A percentile compares a stretch with the other conserved stretches of the same genome.
Evolutionary conservation across 352 stramenopile species (phyloP).

Genomic region (Phytopythium aichiense): DNA sequence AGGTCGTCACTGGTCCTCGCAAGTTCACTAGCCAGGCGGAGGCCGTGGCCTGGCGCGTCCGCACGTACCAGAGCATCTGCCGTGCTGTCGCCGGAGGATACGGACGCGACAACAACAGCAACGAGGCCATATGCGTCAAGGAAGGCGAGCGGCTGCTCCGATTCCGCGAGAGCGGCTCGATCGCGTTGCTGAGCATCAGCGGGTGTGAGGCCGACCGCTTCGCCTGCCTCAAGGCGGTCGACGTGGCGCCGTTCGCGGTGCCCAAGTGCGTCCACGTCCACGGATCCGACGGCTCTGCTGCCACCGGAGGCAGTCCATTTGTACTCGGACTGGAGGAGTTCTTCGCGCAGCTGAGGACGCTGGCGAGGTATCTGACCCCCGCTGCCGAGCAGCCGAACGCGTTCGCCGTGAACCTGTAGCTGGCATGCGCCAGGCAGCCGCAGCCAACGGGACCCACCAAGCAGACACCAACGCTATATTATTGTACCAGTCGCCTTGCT

Average conservation of each 20-base stretch:
- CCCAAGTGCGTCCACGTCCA: constrained; percentile 43
- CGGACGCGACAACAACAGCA: constrained; percentile 5
- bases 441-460: not conserved
- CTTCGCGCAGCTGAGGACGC: constrained; percentile 53
- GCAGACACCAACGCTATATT: not conserved
- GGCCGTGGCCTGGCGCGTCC: constrained; percentile 32
- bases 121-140: not conserved
- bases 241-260: constrained; percentile 28
- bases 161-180: constrained; percentile 21
- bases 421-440: not conserved
- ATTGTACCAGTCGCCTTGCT: not conserved
- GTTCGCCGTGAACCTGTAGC: constrained; percentile 26
- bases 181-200: constrained; percentile 49
- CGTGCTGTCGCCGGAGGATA: constrained; percentile 17
- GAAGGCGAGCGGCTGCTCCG: constrained; percentile 16
- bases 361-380: constrained; percentile 39
- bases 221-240: constrained; percentile 30
- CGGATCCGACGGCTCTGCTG: constrained; percentile 7
- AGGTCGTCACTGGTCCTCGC: constrained; percentile 33
- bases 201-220: constrained; percentile 16
- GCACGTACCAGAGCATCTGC: constrained; percentile 40
- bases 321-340: constrained; percentile 46
- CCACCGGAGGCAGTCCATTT: not conserved
- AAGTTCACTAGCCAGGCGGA: constrained; percentile 36
- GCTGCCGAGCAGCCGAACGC: constrained; percentile 26